These are phyloP conservation scores for Talaromyces pinophilus DNA, from an alignment of 2,329 filamentous ascomycete species.

Conservation along the genomic window DNA sequence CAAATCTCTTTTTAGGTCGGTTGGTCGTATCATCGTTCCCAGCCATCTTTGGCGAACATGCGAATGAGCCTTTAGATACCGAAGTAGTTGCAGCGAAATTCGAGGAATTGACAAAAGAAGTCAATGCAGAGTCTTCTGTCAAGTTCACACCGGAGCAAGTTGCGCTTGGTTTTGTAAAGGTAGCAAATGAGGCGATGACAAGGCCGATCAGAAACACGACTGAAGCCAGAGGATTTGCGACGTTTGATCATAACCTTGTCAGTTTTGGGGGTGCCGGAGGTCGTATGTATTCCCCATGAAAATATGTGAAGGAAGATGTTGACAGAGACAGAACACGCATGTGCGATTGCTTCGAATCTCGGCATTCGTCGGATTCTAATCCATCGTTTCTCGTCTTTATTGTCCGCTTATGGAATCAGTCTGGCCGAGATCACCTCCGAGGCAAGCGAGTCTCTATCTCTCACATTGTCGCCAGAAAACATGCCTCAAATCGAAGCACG, in stretches of 20 bases:
- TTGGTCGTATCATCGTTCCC: constrained; percentile 87
- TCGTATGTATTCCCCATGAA: constrained; percentile 34
- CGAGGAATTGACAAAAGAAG: constrained; percentile 69
- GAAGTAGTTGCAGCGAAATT: constrained; percentile 71
- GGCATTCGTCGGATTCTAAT: constrained; percentile 80
- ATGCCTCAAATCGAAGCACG: neutral
- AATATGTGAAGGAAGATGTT: neutral
- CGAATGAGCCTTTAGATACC: constrained; percentile 73
- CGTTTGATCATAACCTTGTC: constrained; percentile 83
- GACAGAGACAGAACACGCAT: constrained; percentile 64
- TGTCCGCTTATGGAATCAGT: constrained; percentile 92
- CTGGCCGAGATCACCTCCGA: constrained; percentile 67
- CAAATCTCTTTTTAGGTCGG: constrained; percentile 80
- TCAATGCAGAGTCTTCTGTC: constrained; percentile 63
- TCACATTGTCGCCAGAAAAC: neutral
- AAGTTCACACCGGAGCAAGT: constrained; percentile 36
- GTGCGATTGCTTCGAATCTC: constrained; percentile 79
- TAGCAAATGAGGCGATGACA: constrained; percentile 48
- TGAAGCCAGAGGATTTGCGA: constrained; percentile 89
- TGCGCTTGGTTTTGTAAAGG: constrained; percentile 45
- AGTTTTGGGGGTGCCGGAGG: constrained; percentile 92
- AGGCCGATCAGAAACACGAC: constrained; percentile 86
- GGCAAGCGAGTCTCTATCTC: constrained; percentile 52
- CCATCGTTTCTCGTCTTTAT: constrained; percentile 82
- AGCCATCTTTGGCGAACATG: constrained; percentile 84